phyloP scores from a whole-genome alignment of 352 stramenopile species.

The Globisporangium perplexum region DNA sequence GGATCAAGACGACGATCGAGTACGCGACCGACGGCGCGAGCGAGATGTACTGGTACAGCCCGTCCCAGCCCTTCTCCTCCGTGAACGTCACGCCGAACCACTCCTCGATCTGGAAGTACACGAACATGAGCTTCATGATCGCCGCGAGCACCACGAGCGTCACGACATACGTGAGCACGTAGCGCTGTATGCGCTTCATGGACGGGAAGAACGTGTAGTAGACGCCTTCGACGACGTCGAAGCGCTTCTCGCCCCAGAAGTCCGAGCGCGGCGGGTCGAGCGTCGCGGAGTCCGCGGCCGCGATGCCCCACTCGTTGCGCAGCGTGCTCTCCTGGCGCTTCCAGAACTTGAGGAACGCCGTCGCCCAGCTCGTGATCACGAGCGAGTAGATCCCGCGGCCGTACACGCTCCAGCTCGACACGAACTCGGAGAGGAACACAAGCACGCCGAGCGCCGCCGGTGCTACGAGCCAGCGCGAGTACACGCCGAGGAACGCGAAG shows the following conservation, averaged over 20 bases:
- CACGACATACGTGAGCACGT: conserved; percentile 61
- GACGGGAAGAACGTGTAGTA: conserved; percentile 82
- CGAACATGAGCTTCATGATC: conserved; percentile 71
- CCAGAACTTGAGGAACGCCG: conserved; percentile 89
- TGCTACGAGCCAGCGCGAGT: conserved; percentile 91
- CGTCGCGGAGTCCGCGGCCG: conserved; percentile 24
- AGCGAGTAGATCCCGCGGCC: conserved; percentile 81
- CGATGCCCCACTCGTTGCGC: conserved; percentile 83
- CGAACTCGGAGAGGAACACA: conserved; percentile 84
- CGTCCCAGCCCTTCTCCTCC: conserved; percentile 53
- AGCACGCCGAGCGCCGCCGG: conserved; percentile 84
- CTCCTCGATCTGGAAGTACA: conserved; percentile 78
- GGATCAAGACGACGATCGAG: conserved; percentile 64
- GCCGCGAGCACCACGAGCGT: conserved; percentile 62
- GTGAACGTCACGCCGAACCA: conserved; percentile 59
- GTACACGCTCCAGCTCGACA: conserved; percentile 47
- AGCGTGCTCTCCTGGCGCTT: conserved; percentile 85
- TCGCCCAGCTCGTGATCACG: conserved; percentile 88
- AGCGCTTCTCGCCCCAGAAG: conserved; percentile 67
- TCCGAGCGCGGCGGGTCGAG: conserved; percentile 56
- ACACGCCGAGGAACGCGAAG: conserved; percentile 96
- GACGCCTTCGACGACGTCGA: conserved; percentile 72
- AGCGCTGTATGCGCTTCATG: conserved; percentile 72
- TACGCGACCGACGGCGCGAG: conserved; percentile 67
- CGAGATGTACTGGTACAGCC: conserved; percentile 62